Evolutionary conservation across 345 rosid genomes (phyloP).

Genomic region (Citrus maxima): DNA sequence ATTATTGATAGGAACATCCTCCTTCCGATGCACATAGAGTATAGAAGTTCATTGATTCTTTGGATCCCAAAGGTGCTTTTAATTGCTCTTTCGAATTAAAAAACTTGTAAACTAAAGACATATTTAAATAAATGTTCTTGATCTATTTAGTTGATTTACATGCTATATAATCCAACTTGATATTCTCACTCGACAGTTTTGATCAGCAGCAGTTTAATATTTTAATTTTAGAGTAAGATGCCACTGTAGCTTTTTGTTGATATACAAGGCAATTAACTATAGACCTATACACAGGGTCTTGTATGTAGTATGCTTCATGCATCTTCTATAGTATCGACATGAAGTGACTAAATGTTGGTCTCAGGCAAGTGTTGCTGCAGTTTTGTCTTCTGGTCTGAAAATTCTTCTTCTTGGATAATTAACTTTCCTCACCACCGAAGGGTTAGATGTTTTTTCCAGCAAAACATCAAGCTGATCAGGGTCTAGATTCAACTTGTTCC

Average conservation of each 20-base stretch:
- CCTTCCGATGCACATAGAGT: no score
- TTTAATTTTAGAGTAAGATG: neutral
- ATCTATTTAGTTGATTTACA: neutral
- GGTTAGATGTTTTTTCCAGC: constrained; percentile 36
- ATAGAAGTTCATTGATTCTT: neutral
- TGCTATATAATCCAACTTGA: neutral
- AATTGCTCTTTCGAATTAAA: no score
- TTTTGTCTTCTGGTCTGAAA: constrained; percentile 32
- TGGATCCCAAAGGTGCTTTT: neutral
- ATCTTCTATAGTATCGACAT: neutral
- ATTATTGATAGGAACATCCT: no score
- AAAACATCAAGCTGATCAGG: constrained; percentile 49
- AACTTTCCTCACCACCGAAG: constrained; percentile 17
- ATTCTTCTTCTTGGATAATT: constrained; percentile 40
- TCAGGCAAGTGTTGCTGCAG: constrained; percentile 4
- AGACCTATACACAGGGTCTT: neutral
- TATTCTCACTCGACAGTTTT: neutral
- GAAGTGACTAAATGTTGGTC: constrained; percentile 4
- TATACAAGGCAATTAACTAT: neutral
- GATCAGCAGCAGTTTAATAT: neutral
- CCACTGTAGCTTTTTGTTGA: neutral
- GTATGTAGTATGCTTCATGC: neutral
- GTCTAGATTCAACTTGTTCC: constrained; percentile 51
- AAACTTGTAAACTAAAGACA: no score
- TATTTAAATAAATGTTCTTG: neutral